Base-by-base conservation (phyloP, 2,329 filamentous ascomycete genomes). In the Conoideocrella luteorostrata region DNA sequence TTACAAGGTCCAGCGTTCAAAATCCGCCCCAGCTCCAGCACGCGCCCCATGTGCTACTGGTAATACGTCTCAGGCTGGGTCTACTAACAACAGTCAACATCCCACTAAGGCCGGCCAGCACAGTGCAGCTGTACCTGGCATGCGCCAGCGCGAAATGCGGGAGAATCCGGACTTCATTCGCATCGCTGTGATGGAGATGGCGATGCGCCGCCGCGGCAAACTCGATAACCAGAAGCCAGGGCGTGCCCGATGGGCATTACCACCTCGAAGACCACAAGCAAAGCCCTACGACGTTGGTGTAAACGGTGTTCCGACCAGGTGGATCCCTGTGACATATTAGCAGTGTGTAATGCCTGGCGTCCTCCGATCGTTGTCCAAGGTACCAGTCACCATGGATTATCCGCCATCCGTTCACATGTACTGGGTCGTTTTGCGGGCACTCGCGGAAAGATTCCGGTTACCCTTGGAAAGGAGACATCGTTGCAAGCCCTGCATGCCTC, bases 161-260 rank as follows among this genome's bases (percentile, higher is more conserved):
- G 81, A 85, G 59, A 85, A 85, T 52, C 74, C 80, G 32, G 80
- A 85, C 55, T 85, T 85, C 55, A 84, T 85, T 56, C 76, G 81
- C 52, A 77, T 85, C 43, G 81, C 81, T 28, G 81, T 85, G 40
- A 78, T 85, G 73, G 81, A 85, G 56, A 84, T 85, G 75, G 75
- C 80, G 11, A 85, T 85, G 81, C 76, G 81, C 44, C 77, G 75
- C 55, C 69, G 68, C 34, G 81, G 81, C 52, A 85, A 85, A 60
- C 67, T 85, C 41, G 79, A 82, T 52, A 77, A 81, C 53, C 74
- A 79, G 50, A 74, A 74, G 44, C 78, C 80, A n/a, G 81, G 81
- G 22, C 74, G 80, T 39, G 81, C 81, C n/a, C 74, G 78, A 37
- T 82, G 80, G 73, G 75, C 80, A 7, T 68, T 85, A n/a, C 80